phyloP scores from a whole-genome alignment of 1,284 basidiomycete genomes.

The Tilletiaria anomala region DNA sequence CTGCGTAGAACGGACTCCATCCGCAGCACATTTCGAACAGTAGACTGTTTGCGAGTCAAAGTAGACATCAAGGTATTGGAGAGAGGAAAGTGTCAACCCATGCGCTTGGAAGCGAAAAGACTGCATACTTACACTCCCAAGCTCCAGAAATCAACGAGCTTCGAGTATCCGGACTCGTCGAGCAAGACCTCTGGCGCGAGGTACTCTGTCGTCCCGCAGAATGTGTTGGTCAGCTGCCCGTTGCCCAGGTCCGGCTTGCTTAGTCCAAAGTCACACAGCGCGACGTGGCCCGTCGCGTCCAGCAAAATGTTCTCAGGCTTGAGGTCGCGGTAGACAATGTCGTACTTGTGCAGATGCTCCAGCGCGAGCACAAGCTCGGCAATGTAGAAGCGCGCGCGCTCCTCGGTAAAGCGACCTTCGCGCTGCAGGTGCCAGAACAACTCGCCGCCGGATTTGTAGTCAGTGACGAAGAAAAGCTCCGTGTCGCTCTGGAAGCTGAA shows the following conservation, averaged over 20 bases:
- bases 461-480: constrained; percentile 91
- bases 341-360: constrained; percentile 90
- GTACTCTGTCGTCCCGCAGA: constrained; percentile 77
- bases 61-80: constrained; percentile 54
- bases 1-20: constrained; percentile 98
- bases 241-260: constrained; percentile 87
- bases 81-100: not conserved
- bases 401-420: constrained; percentile 82
- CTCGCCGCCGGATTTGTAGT: constrained; percentile 98
- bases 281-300: constrained; percentile 91
- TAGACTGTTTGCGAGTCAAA: too few species aligned
- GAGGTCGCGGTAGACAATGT: constrained; percentile 90
- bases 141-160: constrained; percentile 98
- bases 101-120: constrained; percentile 41
- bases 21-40: constrained; percentile 80
- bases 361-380: constrained; percentile 84
- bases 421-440: constrained; percentile 95
- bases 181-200: constrained; percentile 96
- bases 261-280: constrained; percentile 89
- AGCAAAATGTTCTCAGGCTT: constrained; percentile 95
- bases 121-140: constrained; percentile 48
- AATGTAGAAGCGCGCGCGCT: constrained; percentile 84
- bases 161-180: constrained; percentile 95
- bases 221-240: constrained; percentile 91
- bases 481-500: constrained; percentile 95